phyloP scores from a whole-genome alignment of 78 protist genomes.

The Dictyostelium purpureum region DNA sequence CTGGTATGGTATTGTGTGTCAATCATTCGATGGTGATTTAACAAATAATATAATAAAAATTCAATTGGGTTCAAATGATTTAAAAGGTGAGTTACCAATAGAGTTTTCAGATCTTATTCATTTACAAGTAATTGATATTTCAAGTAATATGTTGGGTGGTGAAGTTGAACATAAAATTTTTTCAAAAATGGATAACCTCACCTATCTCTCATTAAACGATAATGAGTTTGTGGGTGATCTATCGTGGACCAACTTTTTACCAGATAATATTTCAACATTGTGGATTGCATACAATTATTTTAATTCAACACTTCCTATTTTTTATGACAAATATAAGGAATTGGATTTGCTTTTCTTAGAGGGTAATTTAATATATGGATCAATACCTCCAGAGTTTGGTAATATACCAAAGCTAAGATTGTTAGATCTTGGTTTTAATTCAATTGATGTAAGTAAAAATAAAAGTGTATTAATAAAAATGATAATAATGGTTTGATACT shows the following conservation, averaged over 20 bases:
- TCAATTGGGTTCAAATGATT: not conserved
- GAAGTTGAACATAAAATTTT: not conserved
- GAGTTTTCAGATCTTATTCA: not conserved
- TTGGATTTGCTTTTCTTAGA: conserved; percentile 44
- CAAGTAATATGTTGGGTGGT: not conserved
- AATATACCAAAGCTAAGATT: not conserved
- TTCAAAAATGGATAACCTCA: not conserved
- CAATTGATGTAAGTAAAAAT: not conserved
- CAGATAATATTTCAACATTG: not conserved
- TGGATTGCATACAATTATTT: conserved; percentile 62
- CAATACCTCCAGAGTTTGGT: conserved; percentile 37
- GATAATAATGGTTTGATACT: not conserved
- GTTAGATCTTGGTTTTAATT: conserved; percentile 68
- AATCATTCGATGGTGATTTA: not conserved
- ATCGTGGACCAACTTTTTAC: conserved; percentile 20
- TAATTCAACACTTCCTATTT: not conserved
- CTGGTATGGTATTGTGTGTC: conserved; percentile 51
- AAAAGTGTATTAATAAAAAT: not conserved
- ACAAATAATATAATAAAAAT: not conserved
- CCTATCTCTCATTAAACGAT: not conserved
- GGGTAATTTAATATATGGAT: conserved; percentile 22
- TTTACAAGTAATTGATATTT: not conserved
- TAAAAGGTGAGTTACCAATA: not conserved
- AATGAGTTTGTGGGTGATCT: conserved; percentile 1
- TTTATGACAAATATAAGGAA: not conserved